Conservation (phyloP, 2,329 filamentous ascomycete species). For the Alternaria panax region DNA sequence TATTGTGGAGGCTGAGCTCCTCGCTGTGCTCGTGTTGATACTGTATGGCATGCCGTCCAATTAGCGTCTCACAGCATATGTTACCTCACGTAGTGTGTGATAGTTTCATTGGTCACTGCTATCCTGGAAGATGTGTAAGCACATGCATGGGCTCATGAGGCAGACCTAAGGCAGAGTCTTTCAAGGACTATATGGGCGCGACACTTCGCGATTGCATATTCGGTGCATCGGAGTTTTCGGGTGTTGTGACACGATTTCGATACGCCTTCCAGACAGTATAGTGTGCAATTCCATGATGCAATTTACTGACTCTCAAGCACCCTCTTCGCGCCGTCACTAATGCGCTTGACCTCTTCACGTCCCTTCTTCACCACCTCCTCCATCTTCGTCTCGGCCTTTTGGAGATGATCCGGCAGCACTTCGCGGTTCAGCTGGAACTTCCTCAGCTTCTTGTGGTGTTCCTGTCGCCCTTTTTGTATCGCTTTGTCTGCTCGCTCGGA, state of each 20-base stretch:
- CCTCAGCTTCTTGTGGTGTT: constrained; percentile 59
- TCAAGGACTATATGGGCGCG: not conserved
- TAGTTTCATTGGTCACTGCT: not conserved
- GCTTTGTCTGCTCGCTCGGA: constrained; percentile 52
- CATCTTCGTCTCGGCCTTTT: constrained; percentile 58
- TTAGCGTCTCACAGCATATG: not conserved
- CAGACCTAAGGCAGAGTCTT: not conserved
- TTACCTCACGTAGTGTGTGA: not conserved
- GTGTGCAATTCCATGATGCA: not conserved
- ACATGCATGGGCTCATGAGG: not conserved
- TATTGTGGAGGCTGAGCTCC: constrained; percentile 20
- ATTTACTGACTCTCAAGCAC: constrained; percentile 51
- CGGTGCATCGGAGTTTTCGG: not conserved
- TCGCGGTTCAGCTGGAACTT: constrained; percentile 53
- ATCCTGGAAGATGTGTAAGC: not conserved
- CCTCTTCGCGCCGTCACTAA: constrained; percentile 58
- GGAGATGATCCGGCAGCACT: constrained; percentile 58
- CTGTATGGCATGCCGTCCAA: not conserved
- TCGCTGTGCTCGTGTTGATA: constrained; percentile 27
- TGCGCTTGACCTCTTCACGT: constrained; percentile 57
- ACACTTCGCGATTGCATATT: not conserved
- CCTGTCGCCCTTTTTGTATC: constrained; percentile 54
- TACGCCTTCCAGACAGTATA: not conserved
- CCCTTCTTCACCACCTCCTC: constrained; percentile 61
- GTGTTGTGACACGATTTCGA: not conserved